phyloP scores from a whole-genome alignment of 2,329 filamentous ascomycete species.

The Fragosphaeria purpurea region DNA sequence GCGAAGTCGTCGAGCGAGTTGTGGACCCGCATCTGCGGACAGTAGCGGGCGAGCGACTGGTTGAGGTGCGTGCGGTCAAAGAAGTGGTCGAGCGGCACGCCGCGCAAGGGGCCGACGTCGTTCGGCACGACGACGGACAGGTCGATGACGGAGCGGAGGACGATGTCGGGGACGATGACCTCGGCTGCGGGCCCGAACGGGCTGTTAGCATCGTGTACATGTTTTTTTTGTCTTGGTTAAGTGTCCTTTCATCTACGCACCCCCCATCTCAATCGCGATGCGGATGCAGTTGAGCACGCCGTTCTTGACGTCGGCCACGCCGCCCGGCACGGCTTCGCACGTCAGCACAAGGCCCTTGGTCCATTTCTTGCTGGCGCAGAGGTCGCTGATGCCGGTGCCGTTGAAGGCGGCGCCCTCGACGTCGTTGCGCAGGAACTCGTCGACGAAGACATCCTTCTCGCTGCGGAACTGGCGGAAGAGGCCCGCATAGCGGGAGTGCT shows the following conservation, averaged over 20 bases:
- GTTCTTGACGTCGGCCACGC: slow-evolving; percentile 34
- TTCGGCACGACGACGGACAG: slow-evolving; percentile 16
- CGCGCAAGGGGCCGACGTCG: slow-evolving; percentile 18
- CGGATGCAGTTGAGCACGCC: slow-evolving; percentile 35
- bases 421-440: slow-evolving; percentile 24
- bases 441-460: slow-evolving; percentile 23
- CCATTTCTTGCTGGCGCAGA: slow-evolving; percentile 30
- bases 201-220: background rate
- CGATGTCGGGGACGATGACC: slow-evolving; percentile 27
- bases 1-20: slow-evolving; percentile 24
- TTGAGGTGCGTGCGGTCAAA: slow-evolving; percentile 25
- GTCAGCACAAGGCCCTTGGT: slow-evolving; percentile 30
- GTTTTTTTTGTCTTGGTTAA: background rate
- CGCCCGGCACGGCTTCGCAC: slow-evolving; percentile 32
- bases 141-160: slow-evolving; percentile 22
- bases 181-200: slow-evolving; percentile 17
- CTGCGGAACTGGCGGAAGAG: slow-evolving; percentile 21
- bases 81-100: slow-evolving; percentile 22
- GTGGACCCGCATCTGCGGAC: slow-evolving; percentile 28
- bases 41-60: slow-evolving; percentile 19
- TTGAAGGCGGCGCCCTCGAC: slow-evolving; percentile 21
- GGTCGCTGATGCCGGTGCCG: slow-evolving; percentile 19
- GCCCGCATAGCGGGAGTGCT: slow-evolving; percentile 5
- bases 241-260: slow-evolving; percentile 17
- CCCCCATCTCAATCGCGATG: slow-evolving; percentile 37